A percentile compares a stretch with the other conserved stretches of the same genome.
phyloP scores from a whole-genome alignment of 495 filamentous ascomycete genomes.

The Penicillium salamii region DNA sequence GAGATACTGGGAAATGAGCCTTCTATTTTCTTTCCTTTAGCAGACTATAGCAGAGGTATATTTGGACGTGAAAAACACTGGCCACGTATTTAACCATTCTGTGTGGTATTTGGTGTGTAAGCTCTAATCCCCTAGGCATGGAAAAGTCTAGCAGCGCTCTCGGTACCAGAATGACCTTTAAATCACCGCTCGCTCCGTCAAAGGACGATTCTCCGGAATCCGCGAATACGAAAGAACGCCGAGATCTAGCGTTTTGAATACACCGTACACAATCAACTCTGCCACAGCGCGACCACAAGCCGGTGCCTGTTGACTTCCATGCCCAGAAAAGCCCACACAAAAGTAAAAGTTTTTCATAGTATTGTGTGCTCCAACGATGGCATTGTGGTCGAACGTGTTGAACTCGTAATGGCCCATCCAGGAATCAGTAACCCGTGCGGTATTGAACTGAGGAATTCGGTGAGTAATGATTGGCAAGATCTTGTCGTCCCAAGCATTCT shows the following conservation, averaged over 20 bases:
- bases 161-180: background rate
- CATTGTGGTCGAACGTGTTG: background rate
- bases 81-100: no score
- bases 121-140: no score
- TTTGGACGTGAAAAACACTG: no score
- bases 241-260: background rate
- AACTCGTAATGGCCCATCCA: background rate
- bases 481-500: background rate
- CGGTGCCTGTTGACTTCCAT: background rate
- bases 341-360: background rate
- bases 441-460: background rate
- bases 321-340: background rate
- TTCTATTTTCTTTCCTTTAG: no score
- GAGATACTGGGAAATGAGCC: no score
- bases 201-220: background rate
- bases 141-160: no score
- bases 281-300: background rate
- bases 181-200: background rate
- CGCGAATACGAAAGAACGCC: background rate
- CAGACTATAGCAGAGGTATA: no score
- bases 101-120: no score
- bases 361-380: background rate
- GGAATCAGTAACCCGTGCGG: background rate
- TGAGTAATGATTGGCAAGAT: background rate
- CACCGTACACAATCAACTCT: background rate